Base-by-base conservation (phyloP, 2,329 filamentous ascomycete species). In the Cladosporium sp. region DNA sequence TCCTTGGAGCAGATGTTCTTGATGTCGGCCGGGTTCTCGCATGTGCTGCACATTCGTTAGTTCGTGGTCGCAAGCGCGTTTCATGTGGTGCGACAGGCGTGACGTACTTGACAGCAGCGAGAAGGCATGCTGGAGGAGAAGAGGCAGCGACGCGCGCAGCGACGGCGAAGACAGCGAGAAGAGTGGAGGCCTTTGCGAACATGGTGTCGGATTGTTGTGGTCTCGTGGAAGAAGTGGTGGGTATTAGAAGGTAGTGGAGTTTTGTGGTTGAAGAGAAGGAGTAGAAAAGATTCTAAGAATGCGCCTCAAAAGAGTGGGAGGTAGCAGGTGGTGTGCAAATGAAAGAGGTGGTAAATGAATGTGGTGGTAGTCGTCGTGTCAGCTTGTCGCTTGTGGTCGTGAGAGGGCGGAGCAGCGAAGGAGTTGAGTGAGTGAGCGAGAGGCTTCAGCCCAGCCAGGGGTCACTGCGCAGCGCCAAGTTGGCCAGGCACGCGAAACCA, bases 71-170 rank as follows among this genome's bases (percentile, higher is more conserved):
- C 58, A 38, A 21, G 54, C 54, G 41, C n/a, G 41, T 47, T 47
- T 47, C 41, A 28, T 21, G 44, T 30, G 52, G n/a, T 59, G 30
- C 26, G 41, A 47, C 18, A 41, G 47, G 36, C 60, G 30, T n/a
- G 15, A 66, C 80, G 69, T 79, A 84, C 83, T 83, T 83, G 70
- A 86, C 78, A 44, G 81, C 83, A 51, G 76, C 78, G 54, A 86
- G 76, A 55, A 86, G 76, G 74, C 84, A 86, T 64, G 81, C 81
- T 32, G 83, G 83, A 55, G 83, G 80, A 32, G 78, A 71, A n/a
- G 79, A 77, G 65, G 78, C 76, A 66, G 77, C 78, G 66, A 80
- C 74, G 65, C 80, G 74, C 69, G 79, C 78, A 72, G 77, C 76
- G 65, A 82, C 74, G 44, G 81, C 80, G 71, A 84, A 74, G 66